Evolutionary conservation across 805 yeast genomes (phyloP).

Genomic region (Pichia exigua): DNA sequence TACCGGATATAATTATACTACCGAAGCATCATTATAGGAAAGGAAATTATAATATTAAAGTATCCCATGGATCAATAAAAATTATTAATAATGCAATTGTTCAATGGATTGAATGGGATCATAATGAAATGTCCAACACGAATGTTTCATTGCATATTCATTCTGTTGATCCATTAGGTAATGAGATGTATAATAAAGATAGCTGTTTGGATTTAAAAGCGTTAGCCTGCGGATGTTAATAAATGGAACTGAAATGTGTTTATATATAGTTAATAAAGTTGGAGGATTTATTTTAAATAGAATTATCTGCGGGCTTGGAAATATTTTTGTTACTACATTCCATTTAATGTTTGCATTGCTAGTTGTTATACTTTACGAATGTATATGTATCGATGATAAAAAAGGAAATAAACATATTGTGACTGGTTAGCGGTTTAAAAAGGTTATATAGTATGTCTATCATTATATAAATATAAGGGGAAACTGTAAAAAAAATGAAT

Average conservation of each 20-base stretch:
- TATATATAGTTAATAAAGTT: background rate
- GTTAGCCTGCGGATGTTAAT: conserved; percentile 28
- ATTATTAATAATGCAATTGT: conserved; percentile 42
- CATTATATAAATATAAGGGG: background rate
- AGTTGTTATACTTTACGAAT: background rate
- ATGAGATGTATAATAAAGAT: conserved; percentile 5
- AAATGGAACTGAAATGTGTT: background rate
- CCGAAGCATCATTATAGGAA: conserved; percentile 67
- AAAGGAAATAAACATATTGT: no score
- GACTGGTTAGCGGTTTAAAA: background rate
- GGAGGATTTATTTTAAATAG: conserved; percentile 5
- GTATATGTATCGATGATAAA: background rate
- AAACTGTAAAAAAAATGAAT: background rate
- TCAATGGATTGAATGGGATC: conserved; percentile 68
- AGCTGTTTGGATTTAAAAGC: conserved; percentile 22
- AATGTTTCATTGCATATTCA: background rate
- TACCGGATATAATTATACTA: conserved; percentile 55
- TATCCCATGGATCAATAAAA: conserved; percentile 42
- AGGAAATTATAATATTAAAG: conserved; percentile 40
- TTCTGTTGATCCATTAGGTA: background rate
- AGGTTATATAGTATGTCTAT: background rate
- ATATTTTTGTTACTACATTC: conserved; percentile 11
- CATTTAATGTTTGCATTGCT: conserved; percentile 11
- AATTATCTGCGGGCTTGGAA: conserved; percentile 26
- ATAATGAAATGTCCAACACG: conserved; percentile 27